These are phyloP conservation scores for Talaromyces thailandensis DNA, from an alignment of 495 filamentous ascomycete genomes.

Conservation along the genomic window DNA sequence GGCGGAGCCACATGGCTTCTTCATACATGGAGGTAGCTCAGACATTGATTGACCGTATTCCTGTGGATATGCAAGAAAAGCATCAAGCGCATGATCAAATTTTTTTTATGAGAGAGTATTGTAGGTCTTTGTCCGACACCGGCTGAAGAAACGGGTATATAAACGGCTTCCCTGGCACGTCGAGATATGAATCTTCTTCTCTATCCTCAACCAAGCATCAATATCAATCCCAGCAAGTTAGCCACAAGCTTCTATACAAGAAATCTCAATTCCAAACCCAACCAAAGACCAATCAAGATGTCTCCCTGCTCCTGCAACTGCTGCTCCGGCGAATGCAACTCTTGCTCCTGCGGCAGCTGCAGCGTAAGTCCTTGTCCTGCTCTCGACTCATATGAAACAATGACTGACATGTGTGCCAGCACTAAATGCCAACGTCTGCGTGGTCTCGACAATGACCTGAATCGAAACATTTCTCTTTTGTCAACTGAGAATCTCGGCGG, in stretches of 20 bases:
- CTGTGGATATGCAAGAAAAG: background rate
- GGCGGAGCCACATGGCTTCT: background rate
- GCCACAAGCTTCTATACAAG: background rate
- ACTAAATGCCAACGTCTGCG: background rate
- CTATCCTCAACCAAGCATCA: conserved; percentile 7
- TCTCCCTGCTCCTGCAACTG: conserved; percentile 38
- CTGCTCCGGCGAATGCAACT: conserved; percentile 30
- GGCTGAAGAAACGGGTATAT: background rate
- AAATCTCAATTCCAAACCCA: conserved; percentile 1
- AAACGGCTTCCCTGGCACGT: background rate
- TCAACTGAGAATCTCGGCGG: background rate
- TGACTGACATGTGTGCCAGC: background rate
- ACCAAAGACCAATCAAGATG: conserved; percentile 21
- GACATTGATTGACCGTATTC: background rate
- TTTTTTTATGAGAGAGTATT: background rate
- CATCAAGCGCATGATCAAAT: background rate
- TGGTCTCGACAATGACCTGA: background rate
- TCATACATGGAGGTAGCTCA: background rate
- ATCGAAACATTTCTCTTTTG: background rate
- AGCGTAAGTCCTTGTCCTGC: conserved; percentile 16
- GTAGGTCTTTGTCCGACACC: background rate
- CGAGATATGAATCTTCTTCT: background rate
- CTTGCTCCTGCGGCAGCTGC: conserved; percentile 34
- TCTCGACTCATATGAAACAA: background rate
- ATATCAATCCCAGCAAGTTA: background rate